phyloP scores from a whole-genome alignment of 2,329 filamentous ascomycete species.

The Ceratocystis cubensis region DNA sequence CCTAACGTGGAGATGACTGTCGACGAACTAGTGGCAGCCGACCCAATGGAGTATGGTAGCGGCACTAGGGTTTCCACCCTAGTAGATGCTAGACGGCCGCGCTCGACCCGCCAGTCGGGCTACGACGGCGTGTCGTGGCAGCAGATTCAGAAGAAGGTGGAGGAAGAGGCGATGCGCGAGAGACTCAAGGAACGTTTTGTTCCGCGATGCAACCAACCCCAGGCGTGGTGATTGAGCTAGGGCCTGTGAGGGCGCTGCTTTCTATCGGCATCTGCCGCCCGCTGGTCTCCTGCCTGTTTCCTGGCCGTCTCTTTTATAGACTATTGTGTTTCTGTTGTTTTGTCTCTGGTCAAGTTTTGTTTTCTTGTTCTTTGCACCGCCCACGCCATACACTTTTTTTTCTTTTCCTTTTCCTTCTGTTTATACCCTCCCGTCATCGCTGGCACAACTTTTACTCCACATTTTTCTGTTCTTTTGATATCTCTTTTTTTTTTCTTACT shows the following conservation, averaged over 20 bases:
- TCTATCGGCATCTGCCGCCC: neutral
- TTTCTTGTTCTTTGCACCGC: neutral
- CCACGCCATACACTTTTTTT: slow-evolving; percentile 1
- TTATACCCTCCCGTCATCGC: slow-evolving; percentile 6
- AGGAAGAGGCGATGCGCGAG: slow-evolving; percentile 1
- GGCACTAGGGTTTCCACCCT: neutral
- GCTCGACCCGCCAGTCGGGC: neutral
- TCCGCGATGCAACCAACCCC: neutral
- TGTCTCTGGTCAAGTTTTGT: neutral
- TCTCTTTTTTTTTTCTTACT: neutral
- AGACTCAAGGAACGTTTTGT: slow-evolving; percentile 11
- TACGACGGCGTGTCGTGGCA: neutral
- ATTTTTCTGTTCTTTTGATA: neutral
- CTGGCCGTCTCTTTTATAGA: neutral
- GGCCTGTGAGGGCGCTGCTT: too few species aligned
- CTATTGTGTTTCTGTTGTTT: neutral
- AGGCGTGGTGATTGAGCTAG: neutral
- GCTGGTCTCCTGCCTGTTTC: neutral
- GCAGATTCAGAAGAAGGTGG: slow-evolving; percentile 1
- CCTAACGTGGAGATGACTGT: neutral
- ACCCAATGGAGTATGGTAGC: neutral
- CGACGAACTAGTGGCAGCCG: neutral
- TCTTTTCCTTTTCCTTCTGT: neutral
- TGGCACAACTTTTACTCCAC: neutral
- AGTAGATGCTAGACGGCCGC: neutral